A percentile compares a stretch with the other conserved stretches of the same genome.
phyloP scores from a whole-genome alignment of 1,284 basidiomycete species.

The Irpex sp. region DNA sequence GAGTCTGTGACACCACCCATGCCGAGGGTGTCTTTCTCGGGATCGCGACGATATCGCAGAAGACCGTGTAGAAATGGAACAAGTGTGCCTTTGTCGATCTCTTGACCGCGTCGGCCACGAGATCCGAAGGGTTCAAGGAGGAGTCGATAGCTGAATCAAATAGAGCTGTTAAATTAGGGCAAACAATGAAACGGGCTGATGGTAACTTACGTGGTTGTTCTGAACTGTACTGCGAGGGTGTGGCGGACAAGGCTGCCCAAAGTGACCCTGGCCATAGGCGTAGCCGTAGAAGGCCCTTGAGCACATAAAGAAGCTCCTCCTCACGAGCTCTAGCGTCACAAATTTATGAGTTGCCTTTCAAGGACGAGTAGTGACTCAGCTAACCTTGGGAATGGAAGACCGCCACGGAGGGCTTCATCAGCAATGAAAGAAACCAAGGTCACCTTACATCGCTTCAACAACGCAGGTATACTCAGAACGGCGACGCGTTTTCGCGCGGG shows the following conservation, averaged over 20 bases:
- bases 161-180: background rate
- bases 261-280: constrained; percentile 71
- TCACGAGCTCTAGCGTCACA: constrained; percentile 63
- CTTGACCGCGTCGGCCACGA: constrained; percentile 66
- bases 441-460: constrained; percentile 71
- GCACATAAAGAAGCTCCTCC: constrained; percentile 85
- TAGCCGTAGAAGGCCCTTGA: constrained; percentile 72
- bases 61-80: constrained; percentile 77
- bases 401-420: constrained; percentile 79
- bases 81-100: constrained; percentile 77
- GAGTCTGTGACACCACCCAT: constrained; percentile 42
- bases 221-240: constrained; percentile 51
- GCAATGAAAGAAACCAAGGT: constrained; percentile 74
- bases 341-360: constrained; percentile 1
- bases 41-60: constrained; percentile 77
- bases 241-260: constrained; percentile 68
- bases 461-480: constrained; percentile 61
- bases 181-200: background rate
- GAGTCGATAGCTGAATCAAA: constrained; percentile 38
- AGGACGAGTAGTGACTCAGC: constrained; percentile 5
- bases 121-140: constrained; percentile 40
- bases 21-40: constrained; percentile 62
- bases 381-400: constrained; percentile 81
- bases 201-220: constrained; percentile 49
- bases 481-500: constrained; percentile 62